Base-by-base conservation (phyloP, 2,329 filamentous ascomycete species). In the Hypoxylon sp. region DNA sequence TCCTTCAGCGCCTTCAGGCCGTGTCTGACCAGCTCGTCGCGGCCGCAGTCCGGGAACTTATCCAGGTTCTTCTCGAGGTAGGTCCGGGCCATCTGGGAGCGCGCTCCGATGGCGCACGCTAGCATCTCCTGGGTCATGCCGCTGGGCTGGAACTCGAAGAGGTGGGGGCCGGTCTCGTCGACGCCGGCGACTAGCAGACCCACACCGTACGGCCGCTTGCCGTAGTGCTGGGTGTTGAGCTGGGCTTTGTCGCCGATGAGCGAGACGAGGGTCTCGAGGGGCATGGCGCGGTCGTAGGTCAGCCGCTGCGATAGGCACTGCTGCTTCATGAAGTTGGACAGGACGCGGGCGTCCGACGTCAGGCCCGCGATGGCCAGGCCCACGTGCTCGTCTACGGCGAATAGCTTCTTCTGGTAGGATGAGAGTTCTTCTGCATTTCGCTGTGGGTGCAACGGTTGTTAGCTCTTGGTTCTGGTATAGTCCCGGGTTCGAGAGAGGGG, bases 241-340 rank as follows among this genome's bases (percentile, higher is more conserved):
- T 99, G 96, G 53, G 96, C 96, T 82, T 97, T 96, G 81, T 97
- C 94, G 75, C 93, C 95, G 79, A 99, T 98, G 82, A 95, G 92
- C 72, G 90, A 88, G 74, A 97, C 94, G 76, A 98, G 93, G 70
- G 92, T 92, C 78, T 93, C 91, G 79, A 98, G 86, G 32, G 94
- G 93, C 80, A 99, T 96, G 74, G 94, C 90, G 74, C 96, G 94
- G 83, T 93, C 95, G 85, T 97, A 98, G 64, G 94, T 97, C 76
- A 99, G 91, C 81, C 95, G 94, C 77, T 96, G 95, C 77, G 93
- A 92, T 77, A 99, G 93, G 71, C 93, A 97, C 85, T 98, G 96
- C 84, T 97, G 94, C 87, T 98, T 98, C 95, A 99, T 98, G 87
- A 98, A 99, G 89, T 99, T 99, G 87, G 94, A 98, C 76, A 99